Conservation (phyloP, 805 yeast species). For the Yamadazyma kitorensis region DNA sequence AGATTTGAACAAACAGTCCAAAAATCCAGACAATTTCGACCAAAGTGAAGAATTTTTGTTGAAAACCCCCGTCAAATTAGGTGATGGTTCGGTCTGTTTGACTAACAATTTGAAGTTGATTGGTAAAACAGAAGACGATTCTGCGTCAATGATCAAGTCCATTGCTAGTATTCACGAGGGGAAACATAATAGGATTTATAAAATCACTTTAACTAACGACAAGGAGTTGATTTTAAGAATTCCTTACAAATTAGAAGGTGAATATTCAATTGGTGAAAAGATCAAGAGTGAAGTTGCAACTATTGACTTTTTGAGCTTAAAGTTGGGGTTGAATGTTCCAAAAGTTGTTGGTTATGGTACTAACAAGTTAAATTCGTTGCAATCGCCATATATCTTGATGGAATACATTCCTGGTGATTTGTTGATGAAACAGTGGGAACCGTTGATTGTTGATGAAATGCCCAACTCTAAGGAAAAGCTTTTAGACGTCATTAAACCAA, state of each 20-base stretch:
- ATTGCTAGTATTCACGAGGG: conserved; percentile 90
- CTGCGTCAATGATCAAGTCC: conserved; percentile 53
- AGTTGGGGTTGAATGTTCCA: conserved; percentile 70
- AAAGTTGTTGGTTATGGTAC: conserved; percentile 67
- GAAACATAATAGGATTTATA: conserved; percentile 85
- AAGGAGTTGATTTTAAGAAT: conserved; percentile 73
- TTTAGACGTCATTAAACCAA: conserved; percentile 63
- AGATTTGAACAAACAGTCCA: conserved; percentile 39
- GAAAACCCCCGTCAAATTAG: conserved; percentile 37
- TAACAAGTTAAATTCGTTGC: conserved; percentile 57
- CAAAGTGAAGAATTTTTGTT: conserved; percentile 20
- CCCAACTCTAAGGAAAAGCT: conserved; percentile 48
- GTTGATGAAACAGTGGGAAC: conserved; percentile 89
- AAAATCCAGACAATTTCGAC: conserved; percentile 21
- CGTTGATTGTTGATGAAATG: conserved; percentile 58
- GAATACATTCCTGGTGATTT: conserved; percentile 78
- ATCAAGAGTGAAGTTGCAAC: conserved; percentile 92
- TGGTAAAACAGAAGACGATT: conserved; percentile 38
- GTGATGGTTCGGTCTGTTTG: conserved; percentile 42
- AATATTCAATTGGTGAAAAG: conserved; percentile 60
- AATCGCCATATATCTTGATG: conserved; percentile 75
- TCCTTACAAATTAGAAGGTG: conserved; percentile 77
- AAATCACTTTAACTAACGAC: conserved; percentile 59
- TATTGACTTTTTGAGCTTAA: conserved; percentile 69
- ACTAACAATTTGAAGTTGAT: conserved; percentile 48